Evolutionary conservation across 345 rosid species (phyloP), one percentile per base, ranked within the genome.

Genomic region (Pelargonium nanum): DNA sequence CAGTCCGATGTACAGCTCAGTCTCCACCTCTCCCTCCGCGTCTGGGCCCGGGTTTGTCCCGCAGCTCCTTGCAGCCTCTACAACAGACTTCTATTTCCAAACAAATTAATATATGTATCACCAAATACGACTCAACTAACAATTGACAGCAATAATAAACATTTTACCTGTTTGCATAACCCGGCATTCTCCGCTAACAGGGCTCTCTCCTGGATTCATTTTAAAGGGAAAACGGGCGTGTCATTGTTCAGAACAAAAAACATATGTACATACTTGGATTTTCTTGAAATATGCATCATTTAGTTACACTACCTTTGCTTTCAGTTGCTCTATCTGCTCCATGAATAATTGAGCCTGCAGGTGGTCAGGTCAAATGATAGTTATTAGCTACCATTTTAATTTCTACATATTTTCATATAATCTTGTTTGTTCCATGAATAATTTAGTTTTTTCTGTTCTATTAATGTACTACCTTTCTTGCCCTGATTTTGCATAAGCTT

Each of bases 281-380:
- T 19, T 12, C n/a, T 48, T 48, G 53, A 9, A 2, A 16, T 2
- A 0, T 15, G 2, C 16, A 50, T 50, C 16, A 16, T 21, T 55
- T 1, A 55, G 56, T 1, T 24, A 24, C 60, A 24, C 17, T 57
- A 68, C 72, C 72, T 57, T 62, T 40, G 52, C 56, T 58, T 62
- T 58, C 20, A 68, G 66, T 32, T 30, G 66, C 34, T 58, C 57
- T 6, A 62, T 62, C 53, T 68, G 72, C 59, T 62, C 72, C 52
- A 45, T 32, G n/a, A 52, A 63, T 45, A 68, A 26, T 30, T 62
- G 58, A 16, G 20, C 72, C 72, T 68, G 72, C 58, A 53, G 51
- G 65, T 19, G 8, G 13, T 57, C 56, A 26, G 4, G 13, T 60
- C 26, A 24, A 5, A 15, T 19, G 34, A 9, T n/a, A 48, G 20